Evolutionary conservation across 768 basidiomycete species (phyloP).

Genomic region (Leccinellum rugosiceps): DNA sequence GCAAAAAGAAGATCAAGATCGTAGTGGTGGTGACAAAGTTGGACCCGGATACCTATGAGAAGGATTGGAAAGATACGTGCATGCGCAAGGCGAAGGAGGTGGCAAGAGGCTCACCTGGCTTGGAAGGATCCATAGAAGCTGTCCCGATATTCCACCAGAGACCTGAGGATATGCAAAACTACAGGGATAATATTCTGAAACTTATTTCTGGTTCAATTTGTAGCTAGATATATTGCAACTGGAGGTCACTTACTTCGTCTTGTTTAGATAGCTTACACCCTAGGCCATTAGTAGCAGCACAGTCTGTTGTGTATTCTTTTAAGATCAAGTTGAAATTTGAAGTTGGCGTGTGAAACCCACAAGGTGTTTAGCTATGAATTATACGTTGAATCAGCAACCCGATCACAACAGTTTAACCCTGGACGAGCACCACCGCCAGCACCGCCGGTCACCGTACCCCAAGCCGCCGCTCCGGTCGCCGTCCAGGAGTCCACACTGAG

Average conservation of each 20-base stretch:
- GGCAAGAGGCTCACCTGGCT: not conserved
- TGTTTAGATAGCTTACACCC: not conserved
- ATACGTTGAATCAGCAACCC: too few relatives aligned
- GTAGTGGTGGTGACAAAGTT: constrained; percentile 16
- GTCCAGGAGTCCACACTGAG: too few relatives aligned
- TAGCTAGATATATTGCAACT: not conserved
- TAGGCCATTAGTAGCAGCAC: too few relatives aligned
- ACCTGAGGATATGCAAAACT: not conserved
- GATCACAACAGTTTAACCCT: too few relatives aligned
- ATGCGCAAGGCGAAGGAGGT: not conserved
- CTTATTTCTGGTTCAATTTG: constrained; percentile 4
- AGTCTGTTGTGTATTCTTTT: not conserved
- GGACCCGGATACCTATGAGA: not conserved
- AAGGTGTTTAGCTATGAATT: too few relatives aligned
- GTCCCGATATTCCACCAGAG: constrained; percentile 2
- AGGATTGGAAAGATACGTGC: constrained; percentile 1
- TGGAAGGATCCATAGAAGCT: constrained; percentile 3
- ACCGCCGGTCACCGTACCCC: too few relatives aligned
- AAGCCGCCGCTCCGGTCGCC: too few relatives aligned
- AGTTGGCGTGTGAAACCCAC: too few relatives aligned
- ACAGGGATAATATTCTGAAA: not conserved
- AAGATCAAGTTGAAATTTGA: too few relatives aligned
- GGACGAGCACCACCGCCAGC: too few relatives aligned
- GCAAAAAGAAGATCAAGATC: constrained; percentile 7
- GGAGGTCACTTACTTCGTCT: not conserved